Base-by-base conservation (phyloP, 192 early-diverging fungal species). In the Coemansia sp. region DNA sequence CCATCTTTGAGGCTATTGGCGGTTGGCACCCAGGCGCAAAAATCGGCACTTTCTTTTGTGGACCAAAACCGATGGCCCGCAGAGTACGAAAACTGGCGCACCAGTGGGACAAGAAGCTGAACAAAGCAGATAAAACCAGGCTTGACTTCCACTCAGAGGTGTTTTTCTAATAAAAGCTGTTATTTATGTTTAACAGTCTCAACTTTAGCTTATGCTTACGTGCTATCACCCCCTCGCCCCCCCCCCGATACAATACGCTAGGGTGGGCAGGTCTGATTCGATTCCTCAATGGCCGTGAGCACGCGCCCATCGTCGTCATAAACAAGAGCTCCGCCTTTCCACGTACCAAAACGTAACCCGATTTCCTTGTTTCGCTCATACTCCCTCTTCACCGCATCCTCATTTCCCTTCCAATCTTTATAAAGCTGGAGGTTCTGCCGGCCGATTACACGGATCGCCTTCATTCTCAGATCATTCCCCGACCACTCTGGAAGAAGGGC, bases 371-470 rank as follows among this genome's bases (percentile, higher is more conserved):
- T 95, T 24, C 86, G 75, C 52, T 91, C 90, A 72, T 90, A 94
- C 62, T 94, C 92, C 39, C 76, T 68, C 55, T 81, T 76, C 23
- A 94, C 90, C 33, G 77, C 89, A 23, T 86, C 86, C 41, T 78
- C 88, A 66, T 86, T 79, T 12, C 93, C 93, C 69, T 87, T 91
- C 94, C 94, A 96, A 57, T 87, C 91, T 64, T 90, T 88, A 77
- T 95, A 94, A 43, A 92, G 77, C 71, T 95, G 92, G 36, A 94
- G 76, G 63, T 94, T 95, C 61, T 94, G 94, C 34, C 94, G 85
- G 39, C 94, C 94, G 56, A 95, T 89, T 36, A 94, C 72, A 23
- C 93, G 74, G 58, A 94, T 95, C 10, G 92, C 71, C 62, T 94
- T 94, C 68, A 95, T 85, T 48, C 93, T 88, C 36, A 95, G 83